Evolutionary conservation across 371 early-diverging fungal genomes (phyloP), one percentile per base, ranked within the genome.

Genomic region (Mortierella sp.): DNA sequence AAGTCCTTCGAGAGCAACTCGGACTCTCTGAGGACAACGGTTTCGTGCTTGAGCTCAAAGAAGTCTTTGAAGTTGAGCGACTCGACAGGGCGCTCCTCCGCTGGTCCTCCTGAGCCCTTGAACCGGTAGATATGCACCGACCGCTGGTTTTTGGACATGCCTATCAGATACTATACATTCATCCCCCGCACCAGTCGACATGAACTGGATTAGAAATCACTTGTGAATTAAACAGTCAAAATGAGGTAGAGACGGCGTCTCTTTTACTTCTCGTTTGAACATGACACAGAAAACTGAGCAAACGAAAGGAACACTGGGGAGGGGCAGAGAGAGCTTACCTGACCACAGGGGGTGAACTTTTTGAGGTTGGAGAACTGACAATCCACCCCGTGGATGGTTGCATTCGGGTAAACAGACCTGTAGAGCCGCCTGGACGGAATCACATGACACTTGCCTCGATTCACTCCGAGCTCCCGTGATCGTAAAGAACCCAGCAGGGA

Each of bases 1-100:
- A 89, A 89, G 58, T 89, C 89, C 57, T 79, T 82, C 64, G 82
- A 82, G 32, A 89, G 66, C 56, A 70, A 27, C 61, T 86, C 86
- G 43, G 68, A 51, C 14, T 84, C 87, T 44, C 62, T 41, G 7
- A 83, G 80, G 17, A 89, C 68, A 2, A 65, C 54, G 23, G 65
- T 59, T 61, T 87, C 84, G 54, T 83, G 86, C 42, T 51, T 47
- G 19, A 81, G 49, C 17, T 64, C 60, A 58, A 88, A 84, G 43
- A 64, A 81, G 48, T 73, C 75, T 42, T 64, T 63, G 56, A 73
- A 73, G 37, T 59, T 46, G 43, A 73, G 51, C 15, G 62, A 44
- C 46, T 68, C 69, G 31, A 47, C 30, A 15, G 69, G 49, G 1
- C 68, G 64, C 14, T 62, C 59, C 12, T 64, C 64, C 1, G 75